Evolutionary conservation across 441 rosid genomes (phyloP).

Genomic region (Erysimum cheiri): DNA sequence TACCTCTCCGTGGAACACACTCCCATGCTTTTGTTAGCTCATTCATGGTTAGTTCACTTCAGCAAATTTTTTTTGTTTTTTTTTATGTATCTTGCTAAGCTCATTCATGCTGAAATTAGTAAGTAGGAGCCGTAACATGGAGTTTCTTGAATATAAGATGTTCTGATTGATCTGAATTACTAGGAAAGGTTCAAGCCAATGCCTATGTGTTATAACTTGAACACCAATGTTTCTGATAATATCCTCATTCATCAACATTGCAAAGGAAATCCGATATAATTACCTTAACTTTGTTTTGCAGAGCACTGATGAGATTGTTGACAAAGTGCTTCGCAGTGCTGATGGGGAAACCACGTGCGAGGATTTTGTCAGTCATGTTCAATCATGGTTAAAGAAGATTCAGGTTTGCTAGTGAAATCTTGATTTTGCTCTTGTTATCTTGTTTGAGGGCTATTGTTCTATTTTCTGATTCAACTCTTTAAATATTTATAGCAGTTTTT

Average conservation of each 20-base stretch:
- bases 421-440: background rate
- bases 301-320: slow-evolving; percentile 87
- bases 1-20: slow-evolving; percentile 97
- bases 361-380: slow-evolving; percentile 84
- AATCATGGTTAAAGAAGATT: slow-evolving; percentile 79
- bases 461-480: background rate
- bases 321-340: slow-evolving; percentile 65
- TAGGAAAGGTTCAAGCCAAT: too few species aligned
- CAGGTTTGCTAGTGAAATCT: slow-evolving; percentile 56
- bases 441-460: background rate
- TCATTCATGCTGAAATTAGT: background rate
- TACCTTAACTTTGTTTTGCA: slow-evolving; percentile 46
- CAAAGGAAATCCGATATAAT: background rate
- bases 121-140: too few species aligned
- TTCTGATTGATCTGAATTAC: too few species aligned
- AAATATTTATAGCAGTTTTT: background rate
- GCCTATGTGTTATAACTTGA: background rate
- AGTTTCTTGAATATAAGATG: too few species aligned
- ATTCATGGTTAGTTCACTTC: slow-evolving; percentile 64
- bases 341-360: slow-evolving; percentile 71
- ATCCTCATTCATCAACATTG: background rate
- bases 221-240: background rate
- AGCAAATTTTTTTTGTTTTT: too few species aligned
- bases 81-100: background rate
- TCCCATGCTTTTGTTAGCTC: slow-evolving; percentile 99